Evolutionary conservation across 208 protist species (phyloP).

Genomic region (Crithidia thermophila): DNA sequence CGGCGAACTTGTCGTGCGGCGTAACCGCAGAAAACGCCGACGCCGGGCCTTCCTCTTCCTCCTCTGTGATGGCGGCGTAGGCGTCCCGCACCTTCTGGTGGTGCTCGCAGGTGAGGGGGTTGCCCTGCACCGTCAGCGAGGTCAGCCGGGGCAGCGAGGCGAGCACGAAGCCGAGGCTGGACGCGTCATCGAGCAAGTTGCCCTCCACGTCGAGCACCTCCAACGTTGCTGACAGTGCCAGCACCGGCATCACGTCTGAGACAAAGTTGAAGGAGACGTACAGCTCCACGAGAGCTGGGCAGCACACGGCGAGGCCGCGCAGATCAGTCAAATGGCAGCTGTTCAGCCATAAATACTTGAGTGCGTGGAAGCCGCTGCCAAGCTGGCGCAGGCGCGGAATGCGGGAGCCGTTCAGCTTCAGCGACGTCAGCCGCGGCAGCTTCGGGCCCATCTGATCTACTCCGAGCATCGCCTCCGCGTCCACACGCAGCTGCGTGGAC

Average conservation of each 20-base stretch:
- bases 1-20: conserved; percentile 3
- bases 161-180: conserved; percentile 37
- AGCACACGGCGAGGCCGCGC: conserved; percentile 65
- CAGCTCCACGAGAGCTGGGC: conserved; percentile 70
- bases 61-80: conserved; percentile 5
- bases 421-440: conserved; percentile 60
- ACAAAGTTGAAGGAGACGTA: conserved; percentile 89
- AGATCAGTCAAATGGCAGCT: conserved; percentile 70
- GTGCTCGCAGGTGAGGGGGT: conserved; percentile 47
- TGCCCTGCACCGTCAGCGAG: conserved; percentile 68
- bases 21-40: not conserved
- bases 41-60: conserved; percentile 3
- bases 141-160: conserved; percentile 47
- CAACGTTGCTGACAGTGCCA: conserved; percentile 67
- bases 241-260: conserved; percentile 54
- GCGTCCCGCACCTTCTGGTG: conserved; percentile 21
- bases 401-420: conserved; percentile 69
- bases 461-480: conserved; percentile 56
- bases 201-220: conserved; percentile 88
- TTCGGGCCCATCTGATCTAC: conserved; percentile 56
- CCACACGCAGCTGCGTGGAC: conserved; percentile 65
- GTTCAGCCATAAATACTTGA: conserved; percentile 82
- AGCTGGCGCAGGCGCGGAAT: conserved; percentile 74
- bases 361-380: conserved; percentile 53
- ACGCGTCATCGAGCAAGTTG: conserved; percentile 63